phyloP scores from a whole-genome alignment of 2,329 filamentous ascomycete genomes.

The Penicillium sp. region DNA sequence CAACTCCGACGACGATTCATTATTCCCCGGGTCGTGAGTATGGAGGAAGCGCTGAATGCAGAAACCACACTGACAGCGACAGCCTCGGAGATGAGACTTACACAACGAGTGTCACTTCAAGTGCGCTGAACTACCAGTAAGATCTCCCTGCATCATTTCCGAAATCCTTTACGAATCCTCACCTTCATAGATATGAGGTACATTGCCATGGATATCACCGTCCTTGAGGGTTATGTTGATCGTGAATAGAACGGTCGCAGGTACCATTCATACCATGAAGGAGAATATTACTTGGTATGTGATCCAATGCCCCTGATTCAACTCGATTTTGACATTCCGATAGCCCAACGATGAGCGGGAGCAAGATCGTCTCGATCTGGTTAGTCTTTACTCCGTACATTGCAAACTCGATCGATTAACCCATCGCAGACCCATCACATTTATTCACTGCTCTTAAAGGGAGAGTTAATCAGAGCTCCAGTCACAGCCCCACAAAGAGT shows the following conservation, averaged over 20 bases:
- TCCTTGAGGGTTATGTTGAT: background rate
- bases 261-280: conserved; percentile 31
- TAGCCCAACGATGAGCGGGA: conserved; percentile 36
- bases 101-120: conserved; percentile 34
- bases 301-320: background rate
- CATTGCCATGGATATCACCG: background rate
- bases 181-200: conserved; percentile 34
- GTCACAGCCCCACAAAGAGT: conserved; percentile 30
- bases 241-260: conserved; percentile 27
- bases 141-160: background rate
- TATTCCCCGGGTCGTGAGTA: conserved; percentile 30
- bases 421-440: conserved; percentile 33
- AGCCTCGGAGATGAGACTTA: conserved; percentile 30
- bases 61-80: conserved; percentile 9
- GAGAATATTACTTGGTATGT: conserved; percentile 27
- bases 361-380: conserved; percentile 36
- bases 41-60: background rate
- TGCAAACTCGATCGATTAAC: background rate
- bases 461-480: conserved; percentile 29
- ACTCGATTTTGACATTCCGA: background rate
- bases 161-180: conserved; percentile 3
- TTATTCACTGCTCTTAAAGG: conserved; percentile 35
- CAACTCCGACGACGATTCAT: conserved; percentile 28
- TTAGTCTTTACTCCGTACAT: conserved; percentile 11
- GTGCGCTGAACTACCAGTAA: conserved; percentile 33